Percentiles rank a stretch among this genome's conserved stretches.
Conservation (phyloP, 305 asterid genomes). For the Fraxinus albicans region DNA sequence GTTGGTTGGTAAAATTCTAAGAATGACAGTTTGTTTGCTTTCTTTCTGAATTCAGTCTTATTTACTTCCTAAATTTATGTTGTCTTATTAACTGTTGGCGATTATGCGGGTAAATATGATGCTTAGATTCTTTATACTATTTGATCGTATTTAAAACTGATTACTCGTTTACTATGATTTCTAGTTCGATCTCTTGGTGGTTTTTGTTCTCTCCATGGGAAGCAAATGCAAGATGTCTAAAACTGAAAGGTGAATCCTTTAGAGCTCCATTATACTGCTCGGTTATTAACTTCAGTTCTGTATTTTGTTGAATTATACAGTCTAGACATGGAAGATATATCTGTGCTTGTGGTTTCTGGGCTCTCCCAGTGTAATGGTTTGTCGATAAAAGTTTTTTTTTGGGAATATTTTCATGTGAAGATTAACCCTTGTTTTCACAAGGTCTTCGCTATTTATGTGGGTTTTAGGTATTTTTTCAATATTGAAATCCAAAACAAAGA, state of each 20-base stretch:
- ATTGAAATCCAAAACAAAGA: too few species aligned
- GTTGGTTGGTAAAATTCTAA: not conserved
- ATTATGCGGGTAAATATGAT: not conserved
- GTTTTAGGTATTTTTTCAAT: not conserved
- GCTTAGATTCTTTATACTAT: not conserved
- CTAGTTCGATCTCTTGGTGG: not conserved
- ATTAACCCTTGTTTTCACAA: not conserved
- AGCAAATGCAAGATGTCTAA: not conserved
- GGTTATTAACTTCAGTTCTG: not conserved
- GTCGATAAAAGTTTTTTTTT: not conserved
- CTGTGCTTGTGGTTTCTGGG: not conserved
- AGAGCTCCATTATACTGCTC: not conserved
- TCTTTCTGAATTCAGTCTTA: not conserved
- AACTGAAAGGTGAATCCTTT: not conserved
- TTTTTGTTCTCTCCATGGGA: not conserved
- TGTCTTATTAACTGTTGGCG: not conserved
- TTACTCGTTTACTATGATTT: not conserved
- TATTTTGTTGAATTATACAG: not conserved
- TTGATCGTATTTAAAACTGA: not conserved
- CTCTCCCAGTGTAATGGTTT: not conserved
- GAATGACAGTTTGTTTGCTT: not conserved
- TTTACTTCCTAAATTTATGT: not conserved
- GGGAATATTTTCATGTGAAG: not conserved
- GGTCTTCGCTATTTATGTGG: not conserved
- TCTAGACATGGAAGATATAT: not conserved